Evolutionary conservation across 2,329 filamentous ascomycete species (phyloP).

Genomic region (Sporothrix pallida): DNA sequence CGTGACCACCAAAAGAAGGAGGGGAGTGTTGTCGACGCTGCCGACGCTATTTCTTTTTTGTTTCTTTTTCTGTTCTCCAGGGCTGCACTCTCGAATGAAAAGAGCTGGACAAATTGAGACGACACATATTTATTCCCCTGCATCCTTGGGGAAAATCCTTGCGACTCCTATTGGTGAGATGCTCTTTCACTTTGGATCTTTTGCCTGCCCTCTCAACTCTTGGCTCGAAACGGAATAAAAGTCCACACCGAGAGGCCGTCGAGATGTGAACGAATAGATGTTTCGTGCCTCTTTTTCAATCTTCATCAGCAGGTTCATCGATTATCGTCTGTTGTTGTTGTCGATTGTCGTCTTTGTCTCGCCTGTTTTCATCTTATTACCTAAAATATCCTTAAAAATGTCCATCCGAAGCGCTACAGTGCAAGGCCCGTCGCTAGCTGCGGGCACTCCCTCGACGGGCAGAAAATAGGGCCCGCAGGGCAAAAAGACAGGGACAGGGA

Average conservation of each 20-base stretch:
- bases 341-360: not conserved
- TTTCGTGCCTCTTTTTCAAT: not conserved
- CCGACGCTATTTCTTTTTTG: not conserved
- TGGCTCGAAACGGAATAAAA: not conserved
- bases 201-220: not conserved
- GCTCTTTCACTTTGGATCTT: not conserved
- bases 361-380: not conserved
- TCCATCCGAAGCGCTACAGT: slow-evolving; percentile 14
- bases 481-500: slow-evolving; percentile 7
- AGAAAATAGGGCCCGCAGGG: not conserved
- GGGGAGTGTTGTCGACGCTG: not conserved
- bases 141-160: not conserved
- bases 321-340: not conserved
- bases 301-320: not conserved
- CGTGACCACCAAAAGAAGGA: slow-evolving; percentile 19
- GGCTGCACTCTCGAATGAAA: not conserved
- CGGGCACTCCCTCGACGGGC: slow-evolving; percentile 10
- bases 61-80: not conserved
- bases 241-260: not conserved
- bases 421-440: slow-evolving; percentile 24
- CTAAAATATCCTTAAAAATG: not conserved
- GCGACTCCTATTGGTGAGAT: too few relatives aligned
- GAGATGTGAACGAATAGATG: not conserved
- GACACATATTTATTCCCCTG: slow-evolving; percentile 2
- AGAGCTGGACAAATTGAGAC: slow-evolving; percentile 14